phyloP scores from a whole-genome alignment of 1,139 yeast species.

The Kluyveromyces sp. region DNA sequence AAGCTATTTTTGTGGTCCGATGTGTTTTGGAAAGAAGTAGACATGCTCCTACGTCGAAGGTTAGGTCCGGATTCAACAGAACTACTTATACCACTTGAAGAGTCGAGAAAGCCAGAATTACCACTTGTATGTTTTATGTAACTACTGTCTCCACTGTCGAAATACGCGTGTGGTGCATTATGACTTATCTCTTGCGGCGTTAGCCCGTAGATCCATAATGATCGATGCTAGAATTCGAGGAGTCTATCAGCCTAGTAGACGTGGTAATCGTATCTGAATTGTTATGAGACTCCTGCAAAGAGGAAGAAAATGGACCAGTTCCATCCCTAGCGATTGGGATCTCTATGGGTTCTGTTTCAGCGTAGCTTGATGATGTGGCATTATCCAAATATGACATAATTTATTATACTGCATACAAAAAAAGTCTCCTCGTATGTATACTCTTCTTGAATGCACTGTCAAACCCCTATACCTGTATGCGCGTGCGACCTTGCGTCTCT shows the following conservation, averaged over 20 bases:
- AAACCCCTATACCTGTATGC: too few relatives aligned
- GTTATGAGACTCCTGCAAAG: background rate
- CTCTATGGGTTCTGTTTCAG: constrained; percentile 5
- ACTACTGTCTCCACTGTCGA: background rate
- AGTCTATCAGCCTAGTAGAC: constrained; percentile 3
- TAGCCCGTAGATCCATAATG: background rate
- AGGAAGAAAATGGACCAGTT: background rate
- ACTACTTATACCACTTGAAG: background rate
- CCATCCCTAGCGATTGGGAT: background rate
- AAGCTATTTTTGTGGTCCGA: background rate
- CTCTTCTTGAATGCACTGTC: too few relatives aligned
- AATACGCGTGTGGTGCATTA: background rate
- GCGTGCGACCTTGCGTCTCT: too few relatives aligned
- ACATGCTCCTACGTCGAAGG: background rate
- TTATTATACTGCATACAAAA: background rate
- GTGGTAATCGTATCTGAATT: constrained; percentile 3
- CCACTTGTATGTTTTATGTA: background rate
- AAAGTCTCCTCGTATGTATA: too few relatives aligned
- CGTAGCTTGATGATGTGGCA: background rate
- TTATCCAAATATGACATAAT: constrained; percentile 3
- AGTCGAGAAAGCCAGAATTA: background rate
- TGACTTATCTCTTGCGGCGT: constrained; percentile 1
- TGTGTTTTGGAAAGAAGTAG: background rate
- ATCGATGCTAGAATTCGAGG: constrained; percentile 3
- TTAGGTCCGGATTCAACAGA: background rate